Base-by-base conservation (phyloP, 2,329 filamentous ascomycete genomes). In the Neurospora crassa region DNA sequence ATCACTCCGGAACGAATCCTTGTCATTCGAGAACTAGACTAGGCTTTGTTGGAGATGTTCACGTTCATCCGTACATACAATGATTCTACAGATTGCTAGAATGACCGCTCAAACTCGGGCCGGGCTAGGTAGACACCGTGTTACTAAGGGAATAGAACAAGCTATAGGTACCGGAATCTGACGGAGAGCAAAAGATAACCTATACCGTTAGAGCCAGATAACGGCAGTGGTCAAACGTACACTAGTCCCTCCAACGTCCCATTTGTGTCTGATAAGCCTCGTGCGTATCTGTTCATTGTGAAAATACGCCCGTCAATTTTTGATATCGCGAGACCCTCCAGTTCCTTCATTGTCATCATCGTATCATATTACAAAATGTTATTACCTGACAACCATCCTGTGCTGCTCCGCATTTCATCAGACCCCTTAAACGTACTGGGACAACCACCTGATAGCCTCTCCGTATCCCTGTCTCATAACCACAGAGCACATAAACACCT, bases 401-500 rank as follows among this genome's bases (percentile, higher is more conserved):
- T 63, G 70, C 67, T 42, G 20, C 63, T 70, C 71, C 47, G 63
- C 41, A 34, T 40, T 67, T 37, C 59, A 34, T 70, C 63, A 53
- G 24, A 40, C 72, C 67, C 70, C 81, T 85, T 91, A 96, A 80
- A 96, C 92, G 80, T 96, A 97, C 86, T 96, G 93, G 71, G 92
- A 93, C 83, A 97, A 83, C 94, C 93, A 97, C 84, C 93, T 89
- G 83, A 97, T 95, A 78, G 88, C 94, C 78, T 97, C 94, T 70
- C 93, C 93, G 81, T 97, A 97, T 76, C 92, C 96, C 86, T 98
- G 95, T 82, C 95, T 89, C 93, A 97, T 97, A 74, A 98, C 95
- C 76, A 98, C 94, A 78, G 93, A 97, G 88, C 94, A 98, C 96
- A 99, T 97, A 84, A 98, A 98, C 74, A 98, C 89, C 87, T 99